These are phyloP conservation scores for Neofusicoccum umdonicola DNA, from an alignment of 2,329 filamentous ascomycete genomes.

Conservation along the genomic window DNA sequence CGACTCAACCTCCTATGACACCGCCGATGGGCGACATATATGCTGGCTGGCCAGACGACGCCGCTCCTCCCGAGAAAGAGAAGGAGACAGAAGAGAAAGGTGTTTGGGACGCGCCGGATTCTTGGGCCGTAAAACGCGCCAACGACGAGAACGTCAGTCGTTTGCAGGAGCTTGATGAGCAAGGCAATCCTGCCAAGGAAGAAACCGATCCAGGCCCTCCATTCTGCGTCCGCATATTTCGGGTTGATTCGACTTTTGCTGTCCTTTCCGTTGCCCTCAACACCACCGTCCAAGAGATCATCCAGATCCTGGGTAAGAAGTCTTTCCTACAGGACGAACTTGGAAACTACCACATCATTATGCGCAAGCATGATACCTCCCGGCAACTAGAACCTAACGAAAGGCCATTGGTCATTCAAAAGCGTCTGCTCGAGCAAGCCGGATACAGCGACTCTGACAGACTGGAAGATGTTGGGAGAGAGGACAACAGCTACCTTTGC, in stretches of 20 bases:
- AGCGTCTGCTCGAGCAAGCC: constrained; percentile 82
- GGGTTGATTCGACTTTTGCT: constrained; percentile 89
- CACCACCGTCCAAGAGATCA: constrained; percentile 80
- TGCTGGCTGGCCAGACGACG: constrained; percentile 47
- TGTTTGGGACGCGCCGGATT: constrained; percentile 91
- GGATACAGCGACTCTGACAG: constrained; percentile 85
- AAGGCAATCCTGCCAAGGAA: constrained; percentile 62
- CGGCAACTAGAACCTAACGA: constrained; percentile 76
- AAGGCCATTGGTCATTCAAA: constrained; percentile 86
- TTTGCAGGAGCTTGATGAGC: constrained; percentile 66
- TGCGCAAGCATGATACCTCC: constrained; percentile 88
- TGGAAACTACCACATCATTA: constrained; percentile 92
- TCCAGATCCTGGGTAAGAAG: constrained; percentile 90
- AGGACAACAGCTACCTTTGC: constrained; percentile 96
- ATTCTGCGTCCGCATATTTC: constrained; percentile 94
- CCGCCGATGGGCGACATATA: constrained; percentile 56
- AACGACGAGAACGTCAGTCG: constrained; percentile 62
- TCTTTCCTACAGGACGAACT: constrained; percentile 86
- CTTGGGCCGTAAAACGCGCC: constrained; percentile 82
- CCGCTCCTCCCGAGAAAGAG: constrained; percentile 22
- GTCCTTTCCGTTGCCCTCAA: constrained; percentile 83
- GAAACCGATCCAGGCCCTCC: constrained; percentile 70
- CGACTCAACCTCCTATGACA: constrained; percentile 62
- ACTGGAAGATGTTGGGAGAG: constrained; percentile 88
- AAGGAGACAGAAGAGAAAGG: constrained; percentile 43